phyloP scores from a whole-genome alignment of 1,284 basidiomycete species.

The Rhodotorula sp. region DNA sequence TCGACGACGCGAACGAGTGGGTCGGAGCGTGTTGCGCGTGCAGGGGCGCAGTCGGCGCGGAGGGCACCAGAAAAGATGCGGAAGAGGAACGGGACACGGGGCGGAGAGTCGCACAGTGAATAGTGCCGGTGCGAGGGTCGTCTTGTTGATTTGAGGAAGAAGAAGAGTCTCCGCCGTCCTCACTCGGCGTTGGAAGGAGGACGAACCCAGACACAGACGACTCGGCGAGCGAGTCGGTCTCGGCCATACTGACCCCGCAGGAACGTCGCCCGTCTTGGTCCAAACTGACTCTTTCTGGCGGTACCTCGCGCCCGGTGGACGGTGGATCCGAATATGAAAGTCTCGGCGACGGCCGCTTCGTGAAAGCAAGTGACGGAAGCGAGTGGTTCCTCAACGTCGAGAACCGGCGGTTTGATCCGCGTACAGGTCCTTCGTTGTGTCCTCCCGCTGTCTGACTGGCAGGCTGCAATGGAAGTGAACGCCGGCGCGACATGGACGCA shows the following conservation, averaged over 20 bases:
- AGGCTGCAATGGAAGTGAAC: not conserved
- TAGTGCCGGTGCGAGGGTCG: constrained; percentile 20
- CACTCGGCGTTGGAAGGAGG: not conserved
- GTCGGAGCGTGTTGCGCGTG: not conserved
- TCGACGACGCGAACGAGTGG: not conserved
- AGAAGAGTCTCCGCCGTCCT: not conserved
- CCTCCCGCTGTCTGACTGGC: not conserved
- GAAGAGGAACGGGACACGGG: constrained; percentile 17
- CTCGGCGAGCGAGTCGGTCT: not conserved
- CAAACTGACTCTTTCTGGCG: too few species aligned
- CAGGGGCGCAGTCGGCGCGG: not conserved
- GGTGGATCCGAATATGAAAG: not conserved
- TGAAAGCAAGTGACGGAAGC: not conserved
- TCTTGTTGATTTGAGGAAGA: constrained; percentile 8
- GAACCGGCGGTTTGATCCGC: not conserved
- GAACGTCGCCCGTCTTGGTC: too few species aligned
- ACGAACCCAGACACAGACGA: constrained; percentile 5
- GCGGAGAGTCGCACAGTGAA: constrained; percentile 33
- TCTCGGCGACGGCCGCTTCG: not conserved
- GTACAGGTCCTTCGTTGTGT: not conserved
- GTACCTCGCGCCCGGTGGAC: too few species aligned
- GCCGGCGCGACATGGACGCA: constrained; percentile 7
- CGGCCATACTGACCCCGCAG: too few species aligned
- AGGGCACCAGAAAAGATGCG: not conserved
- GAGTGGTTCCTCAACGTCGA: not conserved